Percentiles rank a stretch among this genome's conserved stretches.
Evolutionary conservation across 345 rosid genomes (phyloP).

Genomic region (Gossypium turneri): DNA sequence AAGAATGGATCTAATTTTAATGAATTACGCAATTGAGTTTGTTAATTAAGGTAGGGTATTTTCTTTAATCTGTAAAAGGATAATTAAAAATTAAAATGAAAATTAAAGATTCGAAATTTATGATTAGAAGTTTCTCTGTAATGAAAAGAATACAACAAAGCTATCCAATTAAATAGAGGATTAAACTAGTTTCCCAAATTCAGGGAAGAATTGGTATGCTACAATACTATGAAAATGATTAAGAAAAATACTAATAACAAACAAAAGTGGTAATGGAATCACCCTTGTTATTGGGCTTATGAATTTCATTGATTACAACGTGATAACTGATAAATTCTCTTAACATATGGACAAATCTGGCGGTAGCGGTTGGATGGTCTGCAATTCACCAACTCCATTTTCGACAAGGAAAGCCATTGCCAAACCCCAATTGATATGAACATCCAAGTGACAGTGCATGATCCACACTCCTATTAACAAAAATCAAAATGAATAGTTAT

Average conservation of each 20-base stretch:
- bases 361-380: constrained; percentile 61
- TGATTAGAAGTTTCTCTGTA: no score
- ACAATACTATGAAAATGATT: no score
- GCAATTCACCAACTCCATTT: constrained; percentile 55
- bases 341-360: constrained; percentile 68
- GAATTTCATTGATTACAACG: constrained; percentile 7
- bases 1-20: no score
- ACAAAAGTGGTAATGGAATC: no score
- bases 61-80: no score
- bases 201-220: constrained; percentile 20
- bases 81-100: no score
- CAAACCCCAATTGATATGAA: constrained; percentile 78
- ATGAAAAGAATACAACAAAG: constrained; percentile 15
- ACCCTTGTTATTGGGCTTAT: constrained; percentile 9
- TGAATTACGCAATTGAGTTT: no score
- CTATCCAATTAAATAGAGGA: constrained; percentile 16
- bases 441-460: constrained; percentile 94
- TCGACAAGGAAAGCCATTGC: constrained; percentile 87
- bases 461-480: constrained; percentile 63
- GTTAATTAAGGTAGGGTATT: no score
- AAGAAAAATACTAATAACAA: not conserved
- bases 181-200: constrained; percentile 29
- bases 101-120: no score
- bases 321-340: not conserved
- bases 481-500: not conserved